Evolutionary conservation across 768 basidiomycete genomes (phyloP).

Genomic region (Suillus decipiens): DNA sequence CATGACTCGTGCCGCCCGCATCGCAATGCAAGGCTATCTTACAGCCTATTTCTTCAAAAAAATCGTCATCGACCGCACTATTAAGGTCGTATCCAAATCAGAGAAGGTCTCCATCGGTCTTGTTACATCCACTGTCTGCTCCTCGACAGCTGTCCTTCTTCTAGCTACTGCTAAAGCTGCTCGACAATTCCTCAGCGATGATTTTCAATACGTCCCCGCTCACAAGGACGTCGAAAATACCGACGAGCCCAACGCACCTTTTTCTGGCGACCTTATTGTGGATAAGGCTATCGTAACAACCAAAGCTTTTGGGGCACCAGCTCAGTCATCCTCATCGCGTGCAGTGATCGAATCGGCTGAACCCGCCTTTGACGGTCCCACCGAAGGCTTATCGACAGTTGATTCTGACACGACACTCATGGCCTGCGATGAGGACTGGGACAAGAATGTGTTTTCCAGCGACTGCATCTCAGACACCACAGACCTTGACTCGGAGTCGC

Average conservation of each 20-base stretch:
- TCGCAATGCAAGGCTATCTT: neutral
- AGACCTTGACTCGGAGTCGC: neutral
- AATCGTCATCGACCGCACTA: neutral
- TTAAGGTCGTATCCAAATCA: neutral
- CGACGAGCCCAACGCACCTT: neutral
- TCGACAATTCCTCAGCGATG: neutral
- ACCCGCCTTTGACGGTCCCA: neutral
- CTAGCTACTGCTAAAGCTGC: neutral
- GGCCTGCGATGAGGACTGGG: neutral
- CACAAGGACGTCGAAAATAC: neutral
- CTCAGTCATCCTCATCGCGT: neutral
- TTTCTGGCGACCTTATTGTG: neutral
- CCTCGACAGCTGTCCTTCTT: neutral
- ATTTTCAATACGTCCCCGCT: neutral
- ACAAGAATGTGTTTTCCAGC: neutral
- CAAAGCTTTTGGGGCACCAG: neutral
- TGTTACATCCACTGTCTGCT: conserved; percentile 1
- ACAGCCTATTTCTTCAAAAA: neutral
- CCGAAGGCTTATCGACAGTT: neutral
- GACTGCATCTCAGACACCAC: neutral
- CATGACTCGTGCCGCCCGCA: neutral
- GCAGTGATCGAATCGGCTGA: neutral
- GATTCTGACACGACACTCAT: neutral
- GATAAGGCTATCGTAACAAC: neutral
- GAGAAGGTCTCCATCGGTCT: neutral